Percentiles rank a stretch among this genome's conserved stretches.
Evolutionary conservation across 441 rosid species (phyloP).

Genomic region (Jatropha podagrica): DNA sequence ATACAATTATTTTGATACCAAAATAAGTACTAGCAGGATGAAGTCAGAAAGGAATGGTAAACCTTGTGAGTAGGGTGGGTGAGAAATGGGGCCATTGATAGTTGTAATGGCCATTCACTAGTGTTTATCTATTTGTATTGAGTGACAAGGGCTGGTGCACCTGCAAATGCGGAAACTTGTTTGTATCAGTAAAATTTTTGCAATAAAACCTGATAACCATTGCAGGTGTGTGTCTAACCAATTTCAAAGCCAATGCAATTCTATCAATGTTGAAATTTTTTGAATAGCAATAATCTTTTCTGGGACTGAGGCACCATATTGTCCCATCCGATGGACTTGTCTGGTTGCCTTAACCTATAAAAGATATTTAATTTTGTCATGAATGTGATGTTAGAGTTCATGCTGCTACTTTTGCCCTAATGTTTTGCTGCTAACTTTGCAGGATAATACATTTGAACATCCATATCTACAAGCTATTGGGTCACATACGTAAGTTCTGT

Average conservation of each 20-base stretch:
- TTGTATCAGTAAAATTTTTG: not conserved
- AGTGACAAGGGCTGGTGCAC: not conserved
- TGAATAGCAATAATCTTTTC: not conserved
- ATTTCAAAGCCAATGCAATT: not conserved
- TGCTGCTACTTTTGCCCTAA: constrained; percentile 17
- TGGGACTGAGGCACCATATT: not conserved
- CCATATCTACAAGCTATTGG: constrained; percentile 96
- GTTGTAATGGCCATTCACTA: not conserved
- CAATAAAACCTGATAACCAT: not conserved
- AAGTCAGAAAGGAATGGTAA: not conserved
- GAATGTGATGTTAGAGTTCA: not conserved
- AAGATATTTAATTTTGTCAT: not conserved
- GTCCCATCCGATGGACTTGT: not conserved
- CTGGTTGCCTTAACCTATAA: not conserved
- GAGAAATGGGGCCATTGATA: not conserved
- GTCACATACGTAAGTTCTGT: constrained; percentile 76
- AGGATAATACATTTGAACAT: constrained; percentile 97
- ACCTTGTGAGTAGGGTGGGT: not conserved
- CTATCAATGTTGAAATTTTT: not conserved
- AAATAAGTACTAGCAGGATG: not conserved
- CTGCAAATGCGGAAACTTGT: not conserved
- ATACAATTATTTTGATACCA: not conserved
- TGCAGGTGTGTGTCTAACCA: not conserved
- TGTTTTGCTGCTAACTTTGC: constrained; percentile 34
- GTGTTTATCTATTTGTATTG: not conserved